phyloP scores from a whole-genome alignment of 2,329 filamentous ascomycete genomes.

The Trichothecium sympodiale region DNA sequence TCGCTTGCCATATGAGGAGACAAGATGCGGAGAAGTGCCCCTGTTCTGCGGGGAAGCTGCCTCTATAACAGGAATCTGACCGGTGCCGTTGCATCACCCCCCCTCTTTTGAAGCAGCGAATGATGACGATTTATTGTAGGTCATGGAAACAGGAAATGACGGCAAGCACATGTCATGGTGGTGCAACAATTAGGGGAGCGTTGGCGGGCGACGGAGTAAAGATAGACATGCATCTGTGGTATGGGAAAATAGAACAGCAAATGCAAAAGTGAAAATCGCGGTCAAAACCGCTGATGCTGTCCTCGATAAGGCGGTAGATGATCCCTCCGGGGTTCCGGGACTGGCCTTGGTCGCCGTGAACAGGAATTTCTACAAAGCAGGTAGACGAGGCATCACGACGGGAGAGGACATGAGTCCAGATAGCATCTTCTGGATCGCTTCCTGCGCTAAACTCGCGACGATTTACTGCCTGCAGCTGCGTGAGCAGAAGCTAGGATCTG shows the following conservation, averaged over 20 bases:
- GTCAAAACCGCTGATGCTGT: background rate
- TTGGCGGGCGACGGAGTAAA: background rate
- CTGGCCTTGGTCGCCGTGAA: background rate
- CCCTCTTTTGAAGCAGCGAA: too few species aligned
- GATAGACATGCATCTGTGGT: too few species aligned
- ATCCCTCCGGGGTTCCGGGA: background rate
- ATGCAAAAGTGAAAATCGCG: background rate
- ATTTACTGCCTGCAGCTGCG: constrained; percentile 47
- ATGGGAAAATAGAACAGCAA: background rate
- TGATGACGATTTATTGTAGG: too few species aligned
- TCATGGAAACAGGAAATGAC: too few species aligned
- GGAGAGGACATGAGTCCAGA: constrained; percentile 46
- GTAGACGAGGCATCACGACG: constrained; percentile 29
- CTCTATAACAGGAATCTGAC: too few species aligned
- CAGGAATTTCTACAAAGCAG: constrained; percentile 31
- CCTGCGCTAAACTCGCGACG: constrained; percentile 46
- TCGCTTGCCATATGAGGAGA: too few species aligned
- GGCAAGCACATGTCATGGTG: too few species aligned
- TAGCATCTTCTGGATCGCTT: constrained; percentile 48
- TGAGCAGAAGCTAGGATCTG: constrained; percentile 36
- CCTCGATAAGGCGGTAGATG: background rate
- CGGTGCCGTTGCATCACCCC: too few species aligned
- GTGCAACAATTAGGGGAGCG: background rate
- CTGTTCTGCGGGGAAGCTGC: too few species aligned
- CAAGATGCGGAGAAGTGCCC: too few species aligned